Conservation (phyloP, 352 stramenopile genomes). For the Phytopythium boreale region DNA sequence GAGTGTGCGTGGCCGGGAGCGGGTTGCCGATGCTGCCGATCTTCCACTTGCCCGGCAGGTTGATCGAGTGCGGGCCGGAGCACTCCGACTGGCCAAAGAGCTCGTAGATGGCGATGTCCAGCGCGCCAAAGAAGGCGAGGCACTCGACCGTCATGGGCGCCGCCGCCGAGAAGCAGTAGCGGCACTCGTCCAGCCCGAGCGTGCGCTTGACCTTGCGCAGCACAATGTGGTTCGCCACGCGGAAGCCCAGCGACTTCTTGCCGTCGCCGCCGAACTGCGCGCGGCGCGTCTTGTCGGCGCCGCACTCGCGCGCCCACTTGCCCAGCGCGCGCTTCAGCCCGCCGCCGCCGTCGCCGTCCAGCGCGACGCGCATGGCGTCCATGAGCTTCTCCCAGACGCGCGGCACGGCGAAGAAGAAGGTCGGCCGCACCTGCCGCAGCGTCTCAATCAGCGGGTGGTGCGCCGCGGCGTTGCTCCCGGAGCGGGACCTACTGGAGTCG, state of each 20-base stretch:
- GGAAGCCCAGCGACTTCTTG: conserved; percentile 62
- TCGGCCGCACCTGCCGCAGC: conserved; percentile 58
- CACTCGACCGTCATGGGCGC: conserved; percentile 57
- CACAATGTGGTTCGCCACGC: conserved; percentile 80
- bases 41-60: conserved; percentile 77
- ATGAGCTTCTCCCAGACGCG: conserved; percentile 89
- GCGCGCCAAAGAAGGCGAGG: conserved; percentile 87
- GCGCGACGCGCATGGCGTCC: conserved; percentile 64
- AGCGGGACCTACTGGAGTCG: background rate
- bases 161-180: conserved; percentile 81
- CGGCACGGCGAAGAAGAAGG: conserved; percentile 83
- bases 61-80: conserved; percentile 80
- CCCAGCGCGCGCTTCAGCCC: conserved; percentile 82
- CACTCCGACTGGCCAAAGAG: conserved; percentile 91
- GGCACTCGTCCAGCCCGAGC: conserved; percentile 80
- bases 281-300: conserved; percentile 48
- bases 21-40: conserved; percentile 77
- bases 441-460: conserved; percentile 45
- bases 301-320: conserved; percentile 79
- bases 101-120: conserved; percentile 94
- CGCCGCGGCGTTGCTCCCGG: background rate
- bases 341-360: conserved; percentile 17
- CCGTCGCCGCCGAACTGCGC: conserved; percentile 65
- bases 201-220: conserved; percentile 75
- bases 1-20: conserved; percentile 45